Base-by-base conservation (phyloP, 768 basidiomycete genomes). In the Dacryopinax primogenitus region DNA sequence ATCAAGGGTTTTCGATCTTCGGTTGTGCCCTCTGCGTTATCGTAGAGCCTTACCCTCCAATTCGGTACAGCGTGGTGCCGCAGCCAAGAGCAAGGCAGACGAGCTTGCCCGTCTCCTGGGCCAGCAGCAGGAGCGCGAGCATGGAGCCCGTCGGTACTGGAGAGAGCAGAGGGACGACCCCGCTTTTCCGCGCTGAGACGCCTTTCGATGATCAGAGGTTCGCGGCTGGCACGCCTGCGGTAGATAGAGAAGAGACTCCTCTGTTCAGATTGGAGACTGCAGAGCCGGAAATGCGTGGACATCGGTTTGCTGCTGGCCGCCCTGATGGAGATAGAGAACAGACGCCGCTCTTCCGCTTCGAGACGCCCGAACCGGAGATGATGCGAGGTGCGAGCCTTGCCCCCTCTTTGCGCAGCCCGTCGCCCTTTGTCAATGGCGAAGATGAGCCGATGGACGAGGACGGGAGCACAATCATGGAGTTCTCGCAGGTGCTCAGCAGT, bases 1-100 rank as follows among this genome's bases (percentile, higher is more conserved):
- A 88, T 68, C 81, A 82, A 69, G 86, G 87, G 13, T 90, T 90
- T 73, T 79, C 75, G 63, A 84, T 90, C 61, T 81, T 82, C 65
- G 86, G 84, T 0, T 82, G 83, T 64, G 90, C 87, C 72, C 80
- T 92, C 18, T 90, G 87, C 71, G 80, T 92, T 35, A 86, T 92
- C 26, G 84, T 91, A 16, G 90, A 92, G 72, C 91, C 90, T 16
- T 90, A 84, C 80, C 86, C 87, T 2, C 75, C 82, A 15, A 71
- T 84, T 36, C 80, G 78, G 4, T 30, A 28, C 26, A 58, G 51
- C 26, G 51, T 30, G 26, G 26, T 58, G 9, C 51, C 51, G 9
- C 51, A 58, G 21, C 51, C 51, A 28, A 26, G 26, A 30, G 51
- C 51, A 6, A 13, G 51, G 51, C 51, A 58, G 51, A 58, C 30